Conservation (phyloP, 495 filamentous ascomycete species). For the Penicillium dipodomyicola region DNA sequence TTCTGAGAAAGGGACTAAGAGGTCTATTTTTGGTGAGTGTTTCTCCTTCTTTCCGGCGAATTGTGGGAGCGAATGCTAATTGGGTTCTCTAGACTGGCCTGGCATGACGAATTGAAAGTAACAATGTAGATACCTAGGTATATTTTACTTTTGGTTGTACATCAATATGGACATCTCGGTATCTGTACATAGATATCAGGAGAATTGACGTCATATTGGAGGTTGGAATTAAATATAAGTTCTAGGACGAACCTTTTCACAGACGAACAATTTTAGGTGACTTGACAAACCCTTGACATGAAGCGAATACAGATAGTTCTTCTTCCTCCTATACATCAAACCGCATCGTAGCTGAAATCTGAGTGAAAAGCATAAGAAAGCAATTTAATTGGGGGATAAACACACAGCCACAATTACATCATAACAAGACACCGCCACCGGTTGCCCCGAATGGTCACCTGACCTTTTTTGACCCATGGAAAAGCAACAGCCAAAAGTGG, state of each 20-base stretch:
- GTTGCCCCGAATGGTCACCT: slow-evolving; percentile 9
- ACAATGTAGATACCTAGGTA: background rate
- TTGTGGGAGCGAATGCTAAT: slow-evolving; percentile 6
- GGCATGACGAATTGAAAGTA: slow-evolving; percentile 22
- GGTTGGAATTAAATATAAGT: background rate
- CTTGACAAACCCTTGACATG: background rate
- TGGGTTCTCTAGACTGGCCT: slow-evolving; percentile 26
- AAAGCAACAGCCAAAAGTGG: slow-evolving; percentile 17
- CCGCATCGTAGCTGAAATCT: background rate
- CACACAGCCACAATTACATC: slow-evolving; percentile 26
- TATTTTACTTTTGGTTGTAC: background rate
- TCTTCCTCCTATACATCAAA: background rate
- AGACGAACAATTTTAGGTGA: background rate
- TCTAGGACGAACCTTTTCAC: background rate
- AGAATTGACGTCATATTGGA: slow-evolving; percentile 2
- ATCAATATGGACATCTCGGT: background rate
- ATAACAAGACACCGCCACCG: slow-evolving; percentile 21
- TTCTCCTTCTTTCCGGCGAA: background rate
- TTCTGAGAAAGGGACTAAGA: slow-evolving; percentile 52
- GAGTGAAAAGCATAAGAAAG: background rate
- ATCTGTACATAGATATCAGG: background rate
- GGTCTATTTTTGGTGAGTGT: slow-evolving; percentile 62
- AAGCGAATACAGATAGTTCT: background rate
- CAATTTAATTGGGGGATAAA: background rate
- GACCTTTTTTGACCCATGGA: slow-evolving; percentile 23